phyloP scores from a whole-genome alignment of 371 early-diverging fungal species.

The Sporodiniella umbellata region DNA sequence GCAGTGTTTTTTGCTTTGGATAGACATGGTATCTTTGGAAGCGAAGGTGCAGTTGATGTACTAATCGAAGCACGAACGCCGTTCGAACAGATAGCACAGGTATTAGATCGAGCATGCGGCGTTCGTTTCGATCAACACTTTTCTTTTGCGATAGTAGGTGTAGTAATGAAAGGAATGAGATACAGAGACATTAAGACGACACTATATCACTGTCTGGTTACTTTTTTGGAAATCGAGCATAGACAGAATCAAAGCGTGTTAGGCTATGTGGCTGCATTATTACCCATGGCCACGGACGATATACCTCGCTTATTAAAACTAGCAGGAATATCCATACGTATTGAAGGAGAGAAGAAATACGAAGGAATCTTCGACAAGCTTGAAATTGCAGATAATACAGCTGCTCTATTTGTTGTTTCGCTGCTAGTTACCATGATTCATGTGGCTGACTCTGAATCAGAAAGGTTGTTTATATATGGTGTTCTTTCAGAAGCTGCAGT shows the following conservation, averaged over 20 bases:
- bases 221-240: constrained; percentile 65
- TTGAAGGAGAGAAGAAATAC: constrained; percentile 43
- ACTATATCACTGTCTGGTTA: constrained; percentile 59
- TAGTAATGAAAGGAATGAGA: constrained; percentile 77
- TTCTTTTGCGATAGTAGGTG: constrained; percentile 80
- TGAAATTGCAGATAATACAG: constrained; percentile 61
- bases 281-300: constrained; percentile 61
- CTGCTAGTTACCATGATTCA: constrained; percentile 76
- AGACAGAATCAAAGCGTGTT: constrained; percentile 53
- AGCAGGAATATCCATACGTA: constrained; percentile 43
- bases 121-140: constrained; percentile 81
- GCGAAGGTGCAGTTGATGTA: constrained; percentile 50
- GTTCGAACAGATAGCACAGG: constrained; percentile 59
- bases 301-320: constrained; percentile 51
- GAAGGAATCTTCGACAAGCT: constrained; percentile 62
- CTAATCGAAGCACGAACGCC: constrained; percentile 67
- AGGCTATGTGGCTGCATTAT: constrained; percentile 69
- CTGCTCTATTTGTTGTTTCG: constrained; percentile 66
- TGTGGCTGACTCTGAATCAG: constrained; percentile 76
- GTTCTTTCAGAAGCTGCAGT: constrained; percentile 74
- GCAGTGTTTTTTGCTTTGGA: constrained; percentile 71
- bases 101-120: constrained; percentile 66
- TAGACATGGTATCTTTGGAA: constrained; percentile 58
- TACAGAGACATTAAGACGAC: constrained; percentile 64
- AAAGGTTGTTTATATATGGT: constrained; percentile 76